Percentiles rank a stretch among this genome's conserved stretches.
Evolutionary conservation across 2,329 filamentous ascomycete genomes (phyloP).

Genomic region (Calonectria pseudoturangicola): DNA sequence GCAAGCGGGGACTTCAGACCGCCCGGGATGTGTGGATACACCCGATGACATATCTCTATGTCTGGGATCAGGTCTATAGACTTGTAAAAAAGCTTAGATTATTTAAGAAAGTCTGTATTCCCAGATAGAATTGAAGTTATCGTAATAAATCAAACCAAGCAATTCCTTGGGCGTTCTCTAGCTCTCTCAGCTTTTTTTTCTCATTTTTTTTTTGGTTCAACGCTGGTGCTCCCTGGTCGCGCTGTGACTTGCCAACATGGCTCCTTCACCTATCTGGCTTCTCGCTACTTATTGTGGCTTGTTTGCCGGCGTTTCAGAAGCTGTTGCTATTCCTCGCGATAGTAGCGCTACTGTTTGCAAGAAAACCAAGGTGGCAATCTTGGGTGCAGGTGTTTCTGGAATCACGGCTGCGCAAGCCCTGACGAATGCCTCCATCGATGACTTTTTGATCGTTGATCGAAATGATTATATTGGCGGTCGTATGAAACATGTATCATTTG

Average conservation of each 20-base stretch:
- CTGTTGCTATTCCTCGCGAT: constrained; percentile 21
- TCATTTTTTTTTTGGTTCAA: neutral
- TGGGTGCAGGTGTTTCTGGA: constrained; percentile 77
- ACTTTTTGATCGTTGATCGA: constrained; percentile 80
- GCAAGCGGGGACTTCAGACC: neutral
- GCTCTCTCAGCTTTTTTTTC: neutral
- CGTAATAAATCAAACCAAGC: neutral
- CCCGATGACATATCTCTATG: neutral
- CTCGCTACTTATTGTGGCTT: neutral
- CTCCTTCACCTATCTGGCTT: neutral
- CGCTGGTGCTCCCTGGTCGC: neutral
- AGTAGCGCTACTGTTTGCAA: constrained; percentile 44
- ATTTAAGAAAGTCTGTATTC: constrained; percentile 10
- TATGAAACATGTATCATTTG: constrained; percentile 74
- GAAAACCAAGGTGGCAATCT: constrained; percentile 58
- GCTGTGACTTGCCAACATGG: neutral
- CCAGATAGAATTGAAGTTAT: neutral
- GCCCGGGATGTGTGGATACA: constrained; percentile 5
- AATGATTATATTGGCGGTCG: constrained; percentile 78
- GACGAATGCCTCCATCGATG: constrained; percentile 74
- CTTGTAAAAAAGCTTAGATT: neutral
- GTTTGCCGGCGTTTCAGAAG: neutral
- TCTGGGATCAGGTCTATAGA: neutral
- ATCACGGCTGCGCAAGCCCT: constrained; percentile 80
- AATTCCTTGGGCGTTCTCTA: neutral